A percentile compares a stretch with the other conserved stretches of the same genome.
Conservation (phyloP, 2,329 filamentous ascomycete species). For the Elsinoe necatrix region DNA sequence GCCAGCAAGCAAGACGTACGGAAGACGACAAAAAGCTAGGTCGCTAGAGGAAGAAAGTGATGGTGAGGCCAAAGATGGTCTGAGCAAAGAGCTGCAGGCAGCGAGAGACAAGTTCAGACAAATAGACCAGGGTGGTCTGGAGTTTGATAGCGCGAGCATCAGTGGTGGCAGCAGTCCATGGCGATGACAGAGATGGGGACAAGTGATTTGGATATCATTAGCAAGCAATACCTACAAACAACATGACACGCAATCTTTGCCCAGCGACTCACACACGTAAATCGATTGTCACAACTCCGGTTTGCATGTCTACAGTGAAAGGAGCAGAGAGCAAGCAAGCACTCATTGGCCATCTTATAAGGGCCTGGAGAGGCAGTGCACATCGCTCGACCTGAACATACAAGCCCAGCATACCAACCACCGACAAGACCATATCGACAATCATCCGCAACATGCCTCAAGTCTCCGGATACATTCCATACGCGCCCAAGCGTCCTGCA, state of each 20-base stretch:
- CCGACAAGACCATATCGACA: not conserved
- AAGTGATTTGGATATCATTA: not conserved
- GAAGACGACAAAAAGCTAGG: slow-evolving; percentile 29
- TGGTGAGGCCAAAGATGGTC: slow-evolving; percentile 25
- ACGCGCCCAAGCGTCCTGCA: not conserved
- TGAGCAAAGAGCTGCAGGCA: slow-evolving; percentile 33
- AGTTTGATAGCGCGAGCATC: slow-evolving; percentile 43
- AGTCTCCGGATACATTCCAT: not conserved
- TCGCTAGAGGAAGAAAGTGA: slow-evolving; percentile 29
- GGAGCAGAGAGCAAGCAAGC: not conserved
- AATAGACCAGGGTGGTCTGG: slow-evolving; percentile 43
- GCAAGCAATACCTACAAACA: slow-evolving; percentile 1
- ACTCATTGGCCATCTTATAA: not conserved
- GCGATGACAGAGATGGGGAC: slow-evolving; percentile 22
- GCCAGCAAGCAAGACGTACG: slow-evolving; percentile 23
- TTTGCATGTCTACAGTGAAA: no score
- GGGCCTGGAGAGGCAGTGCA: not conserved
- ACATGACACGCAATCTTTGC: not conserved
- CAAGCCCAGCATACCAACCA: not conserved
- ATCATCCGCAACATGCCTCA: not conserved
- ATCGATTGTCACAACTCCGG: no score
- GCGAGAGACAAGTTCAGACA: slow-evolving; percentile 42
- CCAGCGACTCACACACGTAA: no score
- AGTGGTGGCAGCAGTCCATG: slow-evolving; percentile 36
- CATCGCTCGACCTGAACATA: no score